These are phyloP conservation scores for Gentiana dahurica DNA, from an alignment of 257 asterid species.

Conservation along the genomic window DNA sequence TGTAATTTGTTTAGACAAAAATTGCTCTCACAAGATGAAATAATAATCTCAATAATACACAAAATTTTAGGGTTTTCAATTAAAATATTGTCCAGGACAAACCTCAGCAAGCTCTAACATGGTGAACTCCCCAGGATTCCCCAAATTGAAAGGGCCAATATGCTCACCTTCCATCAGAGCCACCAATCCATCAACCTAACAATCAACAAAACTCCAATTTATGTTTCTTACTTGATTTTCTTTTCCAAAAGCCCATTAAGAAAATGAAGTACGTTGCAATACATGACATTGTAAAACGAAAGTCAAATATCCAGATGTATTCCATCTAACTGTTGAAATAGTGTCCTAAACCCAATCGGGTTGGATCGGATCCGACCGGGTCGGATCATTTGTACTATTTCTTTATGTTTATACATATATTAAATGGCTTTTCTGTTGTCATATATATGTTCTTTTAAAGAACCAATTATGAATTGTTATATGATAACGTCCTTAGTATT, in stretches of 20 bases:
- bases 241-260: not conserved
- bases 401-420: too few species aligned
- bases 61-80: not conserved
- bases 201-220: not conserved
- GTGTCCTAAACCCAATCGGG: too few species aligned
- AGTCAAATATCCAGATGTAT: too few species aligned
- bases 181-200: constrained; percentile 40
- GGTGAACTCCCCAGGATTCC: constrained; percentile 49
- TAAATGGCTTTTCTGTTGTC: too few species aligned
- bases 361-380: too few species aligned
- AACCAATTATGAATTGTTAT: too few species aligned
- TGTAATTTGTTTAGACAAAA: constrained; percentile 6
- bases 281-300: too few species aligned
- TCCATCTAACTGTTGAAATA: too few species aligned
- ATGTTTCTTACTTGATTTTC: not conserved
- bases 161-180: constrained; percentile 49
- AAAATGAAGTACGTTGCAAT: not conserved
- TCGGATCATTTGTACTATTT: too few species aligned
- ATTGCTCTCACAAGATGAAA: not conserved
- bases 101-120: constrained; percentile 50
- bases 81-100: constrained; percentile 4
- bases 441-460: too few species aligned
- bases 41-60: not conserved
- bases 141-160: constrained; percentile 53
- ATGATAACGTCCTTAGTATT: too few species aligned